A percentile compares a stretch with the other conserved stretches of the same genome.
These are phyloP conservation scores for Calonectria multiphialidica DNA, from an alignment of 2,329 filamentous ascomycete genomes.

Conservation along the genomic window DNA sequence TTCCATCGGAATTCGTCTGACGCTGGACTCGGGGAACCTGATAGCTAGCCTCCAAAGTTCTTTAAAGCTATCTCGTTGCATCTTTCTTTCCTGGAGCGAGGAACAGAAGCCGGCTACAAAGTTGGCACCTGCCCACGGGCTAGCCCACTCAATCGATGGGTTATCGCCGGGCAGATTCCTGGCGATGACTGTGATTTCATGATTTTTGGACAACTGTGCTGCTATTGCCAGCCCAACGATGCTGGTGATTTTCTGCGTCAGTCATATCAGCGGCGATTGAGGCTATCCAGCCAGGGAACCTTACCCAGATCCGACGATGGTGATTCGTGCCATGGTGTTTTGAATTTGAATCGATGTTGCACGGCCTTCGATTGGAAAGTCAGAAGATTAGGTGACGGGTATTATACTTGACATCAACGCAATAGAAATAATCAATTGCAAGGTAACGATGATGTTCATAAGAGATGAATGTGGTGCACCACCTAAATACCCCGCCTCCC, in stretches of 20 bases:
- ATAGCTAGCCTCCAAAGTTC: not conserved
- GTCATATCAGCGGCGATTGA: no score
- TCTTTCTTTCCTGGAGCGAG: not conserved
- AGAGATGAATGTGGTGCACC: not conserved
- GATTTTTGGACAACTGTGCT: not conserved
- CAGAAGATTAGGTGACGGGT: not conserved
- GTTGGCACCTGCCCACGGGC: not conserved
- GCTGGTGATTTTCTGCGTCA: not conserved
- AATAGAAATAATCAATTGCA: not conserved
- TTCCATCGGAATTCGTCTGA: not conserved
- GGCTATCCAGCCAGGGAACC: no score
- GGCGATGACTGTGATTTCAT: not conserved
- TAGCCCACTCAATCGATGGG: not conserved
- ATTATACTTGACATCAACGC: not conserved
- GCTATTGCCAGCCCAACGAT: not conserved
- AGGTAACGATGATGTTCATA: not conserved
- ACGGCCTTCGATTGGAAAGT: not conserved
- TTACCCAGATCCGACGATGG: not conserved
- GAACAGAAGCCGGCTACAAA: not conserved
- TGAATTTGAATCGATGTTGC: not conserved
- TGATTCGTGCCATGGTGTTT: not conserved
- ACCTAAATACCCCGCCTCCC: not conserved
- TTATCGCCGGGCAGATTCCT: not conserved
- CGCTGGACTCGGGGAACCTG: not conserved
- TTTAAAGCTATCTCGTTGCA: not conserved